Evolutionary conservation across 495 filamentous ascomycete species (phyloP).

Genomic region (Penicillium diatomitis): DNA sequence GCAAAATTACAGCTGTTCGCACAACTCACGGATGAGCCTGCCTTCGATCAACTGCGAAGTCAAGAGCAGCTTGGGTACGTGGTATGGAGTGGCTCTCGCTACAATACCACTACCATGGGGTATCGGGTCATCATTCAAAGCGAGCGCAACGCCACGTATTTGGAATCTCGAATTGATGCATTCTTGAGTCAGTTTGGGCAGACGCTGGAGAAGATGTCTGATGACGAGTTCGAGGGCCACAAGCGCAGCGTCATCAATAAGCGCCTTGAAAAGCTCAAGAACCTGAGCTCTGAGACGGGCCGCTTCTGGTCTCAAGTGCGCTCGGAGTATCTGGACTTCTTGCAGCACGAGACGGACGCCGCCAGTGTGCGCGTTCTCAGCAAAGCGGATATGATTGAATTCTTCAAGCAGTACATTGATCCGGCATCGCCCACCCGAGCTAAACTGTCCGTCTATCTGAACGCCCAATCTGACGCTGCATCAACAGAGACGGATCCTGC

Average conservation of each 20-base stretch:
- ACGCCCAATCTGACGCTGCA: slow-evolving; percentile 53
- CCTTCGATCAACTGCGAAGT: slow-evolving; percentile 87
- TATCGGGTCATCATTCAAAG: slow-evolving; percentile 93
- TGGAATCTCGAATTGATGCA: slow-evolving; percentile 77
- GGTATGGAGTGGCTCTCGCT: slow-evolving; percentile 71
- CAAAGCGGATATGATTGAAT: slow-evolving; percentile 69
- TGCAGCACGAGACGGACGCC: slow-evolving; percentile 69
- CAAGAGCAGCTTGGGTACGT: slow-evolving; percentile 98
- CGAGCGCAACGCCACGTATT: slow-evolving; percentile 70
- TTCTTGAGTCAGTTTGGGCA: slow-evolving; percentile 62
- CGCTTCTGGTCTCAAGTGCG: slow-evolving; percentile 80
- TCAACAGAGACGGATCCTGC: slow-evolving; percentile 22
- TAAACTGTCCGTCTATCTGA: slow-evolving; percentile 75
- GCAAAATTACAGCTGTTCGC: slow-evolving; percentile 75
- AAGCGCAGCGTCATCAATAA: slow-evolving; percentile 85
- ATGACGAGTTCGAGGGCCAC: slow-evolving; percentile 81
- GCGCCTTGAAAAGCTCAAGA: slow-evolving; percentile 86
- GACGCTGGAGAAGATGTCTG: slow-evolving; percentile 63
- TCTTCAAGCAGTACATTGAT: slow-evolving; percentile 68
- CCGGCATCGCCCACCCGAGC: slow-evolving; percentile 64
- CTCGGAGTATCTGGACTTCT: slow-evolving; percentile 83
- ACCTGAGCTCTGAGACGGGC: slow-evolving; percentile 72
- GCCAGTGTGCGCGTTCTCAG: slow-evolving; percentile 62
- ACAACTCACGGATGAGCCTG: slow-evolving; percentile 89
- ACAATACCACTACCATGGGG: slow-evolving; percentile 62